phyloP scores from a whole-genome alignment of 306 rosid genomes.

The Geum urbanum region DNA sequence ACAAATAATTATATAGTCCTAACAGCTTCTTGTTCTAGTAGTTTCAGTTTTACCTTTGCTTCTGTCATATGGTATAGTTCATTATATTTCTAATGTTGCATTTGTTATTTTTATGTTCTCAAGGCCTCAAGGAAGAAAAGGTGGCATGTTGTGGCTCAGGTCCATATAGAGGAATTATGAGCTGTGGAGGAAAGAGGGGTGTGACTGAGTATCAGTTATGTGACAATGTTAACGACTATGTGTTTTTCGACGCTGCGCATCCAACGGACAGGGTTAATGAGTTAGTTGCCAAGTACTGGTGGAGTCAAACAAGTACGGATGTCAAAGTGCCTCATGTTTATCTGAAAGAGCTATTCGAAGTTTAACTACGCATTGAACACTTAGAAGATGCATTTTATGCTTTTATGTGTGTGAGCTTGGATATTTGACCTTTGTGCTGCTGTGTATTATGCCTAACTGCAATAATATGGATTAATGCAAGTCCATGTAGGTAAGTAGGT shows the following conservation, averaged over 20 bases:
- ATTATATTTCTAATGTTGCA: not conserved
- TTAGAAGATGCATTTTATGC: not conserved
- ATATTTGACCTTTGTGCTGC: no score
- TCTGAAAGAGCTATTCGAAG: conserved; percentile 31
- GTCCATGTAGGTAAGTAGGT: no score
- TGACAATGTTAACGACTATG: conserved; percentile 21
- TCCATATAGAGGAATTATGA: conserved; percentile 15
- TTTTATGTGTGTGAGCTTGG: not conserved
- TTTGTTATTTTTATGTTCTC: not conserved
- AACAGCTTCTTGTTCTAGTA: not conserved
- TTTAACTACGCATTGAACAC: not conserved
- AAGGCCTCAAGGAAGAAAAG: conserved; percentile 33
- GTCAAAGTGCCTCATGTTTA: conserved; percentile 18
- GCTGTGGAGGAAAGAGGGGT: conserved; percentile 35
- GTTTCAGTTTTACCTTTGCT: not conserved
- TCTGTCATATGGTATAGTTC: not conserved
- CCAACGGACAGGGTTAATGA: conserved; percentile 11
- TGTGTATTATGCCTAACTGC: no score
- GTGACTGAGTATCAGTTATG: conserved; percentile 34
- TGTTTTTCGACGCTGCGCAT: conserved; percentile 47
- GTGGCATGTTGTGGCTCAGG: conserved; percentile 35
- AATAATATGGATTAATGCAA: no score
- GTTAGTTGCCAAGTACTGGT: conserved; percentile 26
- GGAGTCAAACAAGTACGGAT: conserved; percentile 26
- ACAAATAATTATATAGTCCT: not conserved